Evolutionary conservation across 176 grass and related monocot species (phyloP).

Genomic region (Oryza brachyantha): DNA sequence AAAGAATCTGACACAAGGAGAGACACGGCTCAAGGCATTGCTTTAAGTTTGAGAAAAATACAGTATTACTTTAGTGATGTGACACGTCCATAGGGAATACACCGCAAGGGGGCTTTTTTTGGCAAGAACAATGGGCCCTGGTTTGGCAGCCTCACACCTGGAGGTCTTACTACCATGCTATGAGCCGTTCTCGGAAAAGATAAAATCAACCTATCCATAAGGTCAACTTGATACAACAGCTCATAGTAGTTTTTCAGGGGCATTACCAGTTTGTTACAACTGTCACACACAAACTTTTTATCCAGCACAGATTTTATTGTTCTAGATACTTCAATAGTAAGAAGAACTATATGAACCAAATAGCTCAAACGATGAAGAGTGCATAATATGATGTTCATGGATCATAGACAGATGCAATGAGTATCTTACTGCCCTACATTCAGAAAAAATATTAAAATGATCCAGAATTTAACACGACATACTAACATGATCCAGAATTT

Average conservation of each 20-base stretch:
- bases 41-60: too few species aligned
- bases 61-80: too few species aligned
- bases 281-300: slow-evolving; percentile 9
- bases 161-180: too few species aligned
- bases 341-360: slow-evolving; percentile 16
- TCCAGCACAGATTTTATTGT: background rate
- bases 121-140: too few species aligned
- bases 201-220: slow-evolving; percentile 2
- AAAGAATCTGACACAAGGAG: too few species aligned
- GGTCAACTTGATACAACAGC: slow-evolving; percentile 3
- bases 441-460: slow-evolving; percentile 17
- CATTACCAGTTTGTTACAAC: background rate
- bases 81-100: too few species aligned
- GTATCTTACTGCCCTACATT: background rate
- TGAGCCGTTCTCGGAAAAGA: too few species aligned
- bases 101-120: too few species aligned
- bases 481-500: background rate
- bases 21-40: too few species aligned
- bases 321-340: slow-evolving; percentile 9
- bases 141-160: too few species aligned
- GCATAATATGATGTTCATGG: background rate
- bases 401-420: background rate
- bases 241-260: background rate
- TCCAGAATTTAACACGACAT: background rate
- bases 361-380: background rate